Conservation (phyloP, 345 rosid genomes). For the Leavenworthia alabamica region DNA sequence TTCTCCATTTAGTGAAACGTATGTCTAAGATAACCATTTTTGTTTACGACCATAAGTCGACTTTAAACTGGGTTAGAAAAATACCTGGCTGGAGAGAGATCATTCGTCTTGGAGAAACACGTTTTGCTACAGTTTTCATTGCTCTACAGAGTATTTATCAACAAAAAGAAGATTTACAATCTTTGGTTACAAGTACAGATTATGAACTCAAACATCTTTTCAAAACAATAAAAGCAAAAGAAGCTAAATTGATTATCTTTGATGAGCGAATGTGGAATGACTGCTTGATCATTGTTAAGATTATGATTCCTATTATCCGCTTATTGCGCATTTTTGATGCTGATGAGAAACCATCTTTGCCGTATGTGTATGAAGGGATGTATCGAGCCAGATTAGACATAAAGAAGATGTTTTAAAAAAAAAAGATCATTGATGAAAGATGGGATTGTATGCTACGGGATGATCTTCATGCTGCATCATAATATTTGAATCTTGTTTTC, state of each 20-base stretch:
- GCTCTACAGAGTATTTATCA: neutral
- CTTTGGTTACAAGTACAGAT: neutral
- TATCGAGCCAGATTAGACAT: neutral
- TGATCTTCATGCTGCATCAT: neutral
- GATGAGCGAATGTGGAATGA: neutral
- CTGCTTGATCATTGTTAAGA: neutral
- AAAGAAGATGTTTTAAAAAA: neutral
- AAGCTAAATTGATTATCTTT: neutral
- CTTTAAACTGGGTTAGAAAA: too few species aligned
- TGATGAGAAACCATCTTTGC: neutral
- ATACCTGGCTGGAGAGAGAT: neutral
- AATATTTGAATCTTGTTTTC: neutral
- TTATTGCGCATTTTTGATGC: neutral
- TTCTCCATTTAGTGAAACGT: too few species aligned
- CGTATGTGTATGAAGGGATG: constrained; percentile 1
- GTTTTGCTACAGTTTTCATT: neutral
- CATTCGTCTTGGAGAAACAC: neutral
- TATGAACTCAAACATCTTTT: too few species aligned
- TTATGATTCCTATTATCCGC: neutral
- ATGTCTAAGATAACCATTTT: too few species aligned
- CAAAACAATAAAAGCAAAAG: neutral
- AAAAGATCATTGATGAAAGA: neutral
- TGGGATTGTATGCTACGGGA: neutral
- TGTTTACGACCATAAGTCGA: too few species aligned
- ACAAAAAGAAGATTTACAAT: neutral